Evolutionary conservation across 176 grass and related monocot genomes (phyloP).

Genomic region (Aegilops umbellulata): DNA sequence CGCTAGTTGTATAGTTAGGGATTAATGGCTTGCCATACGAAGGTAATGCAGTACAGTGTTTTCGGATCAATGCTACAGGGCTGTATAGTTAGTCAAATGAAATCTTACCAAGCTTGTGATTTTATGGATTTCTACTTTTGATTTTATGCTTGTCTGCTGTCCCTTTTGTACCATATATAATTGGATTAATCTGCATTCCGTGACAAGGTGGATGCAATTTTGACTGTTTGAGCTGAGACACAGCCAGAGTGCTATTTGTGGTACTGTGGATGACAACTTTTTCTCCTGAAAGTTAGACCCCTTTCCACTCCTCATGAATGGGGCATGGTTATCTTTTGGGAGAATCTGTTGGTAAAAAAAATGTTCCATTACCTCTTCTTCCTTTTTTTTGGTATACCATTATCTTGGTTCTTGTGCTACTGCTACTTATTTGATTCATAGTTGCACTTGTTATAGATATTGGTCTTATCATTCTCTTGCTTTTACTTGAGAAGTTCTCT

Average conservation of each 20-base stretch:
- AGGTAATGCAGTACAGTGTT: constrained; percentile 15
- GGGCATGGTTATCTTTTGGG: constrained; percentile 13
- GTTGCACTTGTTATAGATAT: neutral
- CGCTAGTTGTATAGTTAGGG: neutral
- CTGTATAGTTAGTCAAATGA: neutral
- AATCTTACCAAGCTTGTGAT: constrained; percentile 27
- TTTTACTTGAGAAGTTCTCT: neutral
- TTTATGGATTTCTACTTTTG: constrained; percentile 36
- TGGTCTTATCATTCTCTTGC: neutral
- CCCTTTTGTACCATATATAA: neutral
- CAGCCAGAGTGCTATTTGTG: constrained; percentile 29
- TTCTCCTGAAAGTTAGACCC: neutral
- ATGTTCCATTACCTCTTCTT: neutral
- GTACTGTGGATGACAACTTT: constrained; percentile 15
- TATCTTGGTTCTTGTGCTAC: constrained; percentile 23
- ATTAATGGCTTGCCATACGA: constrained; percentile 6
- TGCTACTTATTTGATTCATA: neutral
- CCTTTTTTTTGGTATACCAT: neutral
- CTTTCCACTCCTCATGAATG: constrained; percentile 8
- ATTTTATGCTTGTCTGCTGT: neutral
- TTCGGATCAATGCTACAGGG: constrained; percentile 23
- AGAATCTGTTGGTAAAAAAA: neutral
- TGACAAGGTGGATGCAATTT: constrained; percentile 13
- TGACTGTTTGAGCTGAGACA: neutral
- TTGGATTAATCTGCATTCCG: constrained; percentile 11